Conservation (phyloP, 441 rosid species). For the Biscutella auriculata region DNA sequence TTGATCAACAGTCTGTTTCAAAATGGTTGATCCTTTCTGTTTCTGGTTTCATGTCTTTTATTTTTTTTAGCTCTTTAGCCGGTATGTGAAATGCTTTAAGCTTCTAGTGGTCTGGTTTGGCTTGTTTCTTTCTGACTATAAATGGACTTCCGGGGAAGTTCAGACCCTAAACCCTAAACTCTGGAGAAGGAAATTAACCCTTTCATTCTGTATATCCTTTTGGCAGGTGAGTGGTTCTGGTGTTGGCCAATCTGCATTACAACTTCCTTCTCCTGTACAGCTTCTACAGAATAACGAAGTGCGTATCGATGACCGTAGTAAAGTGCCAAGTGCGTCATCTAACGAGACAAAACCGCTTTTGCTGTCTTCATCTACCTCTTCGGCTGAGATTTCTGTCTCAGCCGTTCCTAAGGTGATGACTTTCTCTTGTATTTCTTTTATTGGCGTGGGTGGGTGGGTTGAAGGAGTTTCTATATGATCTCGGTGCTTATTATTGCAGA, state of each 20-base stretch:
- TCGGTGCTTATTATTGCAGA: conserved; percentile 25
- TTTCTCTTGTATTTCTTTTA: background rate
- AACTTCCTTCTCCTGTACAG: conserved; percentile 39
- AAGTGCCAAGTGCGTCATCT: conserved; percentile 27
- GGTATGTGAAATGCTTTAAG: background rate
- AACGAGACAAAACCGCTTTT: conserved; percentile 43
- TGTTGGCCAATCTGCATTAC: conserved; percentile 38
- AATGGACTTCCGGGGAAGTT: background rate
- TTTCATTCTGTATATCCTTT: background rate
- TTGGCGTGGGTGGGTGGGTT: background rate
- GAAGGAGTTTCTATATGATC: background rate
- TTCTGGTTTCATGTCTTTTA: conserved; percentile 5
- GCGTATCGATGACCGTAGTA: conserved; percentile 48
- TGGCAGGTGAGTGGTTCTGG: conserved; percentile 42
- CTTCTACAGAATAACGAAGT: conserved; percentile 50
- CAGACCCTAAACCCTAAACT: no score
- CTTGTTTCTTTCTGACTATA: background rate
- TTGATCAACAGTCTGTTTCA: background rate
- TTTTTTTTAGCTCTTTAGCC: background rate
- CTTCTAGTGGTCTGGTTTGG: background rate
- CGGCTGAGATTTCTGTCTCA: conserved; percentile 42
- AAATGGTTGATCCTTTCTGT: background rate
- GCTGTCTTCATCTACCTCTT: conserved; percentile 31
- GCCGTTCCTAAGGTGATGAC: conserved; percentile 47
- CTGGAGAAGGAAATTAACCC: background rate